Conservation (phyloP, 176 grass and related monocot species). For the barley (Hordeum vulgare) region MorexV3_pseudomolecules_assembly NC_058519.1:621634589-621635088, state of each 20-base stretch:
- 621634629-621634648: constrained; percentile 70
- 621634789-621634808: background rate
- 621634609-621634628: constrained; percentile 54
- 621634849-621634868: no score
- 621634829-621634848: background rate
- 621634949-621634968: no score
- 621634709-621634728: background rate
- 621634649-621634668: constrained; percentile 86
- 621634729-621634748: background rate
- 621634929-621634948: no score
- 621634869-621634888: no score
- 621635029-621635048: no score
- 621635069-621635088: no score
- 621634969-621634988: no score
- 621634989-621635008: no score
- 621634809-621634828: background rate
- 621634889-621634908: no score
- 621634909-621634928: no score
- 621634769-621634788: background rate
- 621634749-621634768: background rate
- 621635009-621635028: no score
- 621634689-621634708: constrained; percentile 75
- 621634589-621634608: constrained; percentile 61
- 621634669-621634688: constrained; percentile 64
- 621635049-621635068: no score